phyloP scores from a whole-genome alignment of 192 early-diverging fungal genomes.

The Jimgerdemannia flammicorona region DNA sequence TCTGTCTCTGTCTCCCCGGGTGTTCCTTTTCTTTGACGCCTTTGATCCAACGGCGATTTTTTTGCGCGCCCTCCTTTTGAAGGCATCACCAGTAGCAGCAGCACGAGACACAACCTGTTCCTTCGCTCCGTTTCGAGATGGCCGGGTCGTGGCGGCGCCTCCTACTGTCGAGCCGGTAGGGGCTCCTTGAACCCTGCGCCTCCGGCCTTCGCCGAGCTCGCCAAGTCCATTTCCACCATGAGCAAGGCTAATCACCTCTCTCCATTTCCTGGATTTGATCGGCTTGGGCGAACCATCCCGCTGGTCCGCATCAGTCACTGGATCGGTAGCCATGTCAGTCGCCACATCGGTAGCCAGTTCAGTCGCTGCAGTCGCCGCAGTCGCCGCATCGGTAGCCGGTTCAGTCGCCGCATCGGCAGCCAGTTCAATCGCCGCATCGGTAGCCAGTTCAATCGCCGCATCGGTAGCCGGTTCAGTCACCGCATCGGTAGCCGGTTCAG shows the following conservation, averaged over 20 bases:
- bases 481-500: background rate
- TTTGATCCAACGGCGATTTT: no score
- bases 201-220: background rate
- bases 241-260: background rate
- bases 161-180: background rate
- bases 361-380: no score
- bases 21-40: background rate
- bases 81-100: no score
- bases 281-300: background rate
- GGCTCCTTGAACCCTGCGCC: background rate
- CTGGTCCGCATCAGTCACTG: background rate
- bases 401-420: no score
- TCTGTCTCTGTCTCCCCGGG: background rate
- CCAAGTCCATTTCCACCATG: background rate
- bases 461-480: background rate
- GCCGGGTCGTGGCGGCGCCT: no score
- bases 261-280: background rate
- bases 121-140: no score
- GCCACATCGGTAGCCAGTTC: background rate
- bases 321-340: background rate
- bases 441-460: background rate
- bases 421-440: no score
- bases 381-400: no score
- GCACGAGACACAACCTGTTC: no score
- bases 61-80: no score